Evolutionary conservation across 108 stramenopile genomes (phyloP), one percentile per base, ranked within the genome.

Genomic region (Schizochytrium sp.): DNA sequence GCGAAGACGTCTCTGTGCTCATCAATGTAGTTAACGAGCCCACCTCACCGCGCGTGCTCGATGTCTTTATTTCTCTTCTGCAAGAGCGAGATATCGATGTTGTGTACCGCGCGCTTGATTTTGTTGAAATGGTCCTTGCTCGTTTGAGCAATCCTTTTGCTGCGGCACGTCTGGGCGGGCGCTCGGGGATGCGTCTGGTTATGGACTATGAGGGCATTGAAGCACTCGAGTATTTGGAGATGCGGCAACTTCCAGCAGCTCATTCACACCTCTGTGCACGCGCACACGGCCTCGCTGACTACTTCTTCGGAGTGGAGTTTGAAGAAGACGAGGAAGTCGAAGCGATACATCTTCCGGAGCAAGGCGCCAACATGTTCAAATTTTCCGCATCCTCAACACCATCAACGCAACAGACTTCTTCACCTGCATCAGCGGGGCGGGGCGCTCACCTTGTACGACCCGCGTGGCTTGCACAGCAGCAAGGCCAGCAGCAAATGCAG

Each of bases 301-400:
- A 23, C 41, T 91, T 90, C 25, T 91, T 90, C 44, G 90, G 90
- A 34, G 90, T 90, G 14, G 91, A 91, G 44, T 72, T 41, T 21
- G 89, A 76, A 45, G 89, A 89, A 21, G 72, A 1, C 23, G 18
- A 83, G 4, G 76, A 55, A 83, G 19, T 4, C 76, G 76, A 53
- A 45, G 51, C 6, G 18, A 6, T 25, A 5, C 76, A 53, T 0
- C n/a, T 23, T 18, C 76, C 51, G 6, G 76, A 53, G n/a, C 23
- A 34, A 6, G 76, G 48, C 6, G 6, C 12, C 45, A 69, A 69
- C 4, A 69, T 69, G 45, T 53, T 83, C 28, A 43, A 45, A 14
- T 83, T 83, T 83, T 3, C 51, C 6, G 48, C 19, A 14, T 53
- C 28, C 19, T 25, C 76, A 45, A 53, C 5, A 5, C 60, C 60